Evolutionary conservation across 805 yeast species (phyloP).

Genomic region (Barnettozyma wickerhamii): DNA sequence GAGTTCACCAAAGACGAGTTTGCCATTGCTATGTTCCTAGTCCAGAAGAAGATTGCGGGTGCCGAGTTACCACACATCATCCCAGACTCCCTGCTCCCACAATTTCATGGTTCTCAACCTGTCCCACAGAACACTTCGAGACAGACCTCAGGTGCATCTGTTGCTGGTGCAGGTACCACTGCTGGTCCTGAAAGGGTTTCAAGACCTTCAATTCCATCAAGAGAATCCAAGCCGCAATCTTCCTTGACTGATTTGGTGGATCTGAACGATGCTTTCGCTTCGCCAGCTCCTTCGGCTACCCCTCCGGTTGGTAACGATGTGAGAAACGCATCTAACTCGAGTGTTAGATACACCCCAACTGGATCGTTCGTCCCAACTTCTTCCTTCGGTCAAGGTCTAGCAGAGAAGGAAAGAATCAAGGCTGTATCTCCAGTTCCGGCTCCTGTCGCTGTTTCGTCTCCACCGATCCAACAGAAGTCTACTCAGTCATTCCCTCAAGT

Average conservation of each 20-base stretch:
- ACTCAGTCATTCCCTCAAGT: slow-evolving; percentile 2
- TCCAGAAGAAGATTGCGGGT: slow-evolving; percentile 80
- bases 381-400: slow-evolving; percentile 74
- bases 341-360: slow-evolving; percentile 27
- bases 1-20: slow-evolving; percentile 77
- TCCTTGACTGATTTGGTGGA: slow-evolving; percentile 65
- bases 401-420: slow-evolving; percentile 26
- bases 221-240: slow-evolving; percentile 40
- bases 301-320: slow-evolving; percentile 5
- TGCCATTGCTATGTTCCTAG: slow-evolving; percentile 89
- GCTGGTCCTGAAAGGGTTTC: background rate
- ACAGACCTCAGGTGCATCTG: slow-evolving; percentile 13
- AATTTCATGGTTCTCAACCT: slow-evolving; percentile 16
- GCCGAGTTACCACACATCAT: slow-evolving; percentile 70
- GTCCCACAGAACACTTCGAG: slow-evolving; percentile 13
- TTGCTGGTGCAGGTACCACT: background rate
- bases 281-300: slow-evolving; percentile 31
- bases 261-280: slow-evolving; percentile 48
- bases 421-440: slow-evolving; percentile 20
- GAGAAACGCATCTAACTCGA: slow-evolving; percentile 23
- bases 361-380: slow-evolving; percentile 74
- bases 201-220: slow-evolving; percentile 31
- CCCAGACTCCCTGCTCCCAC: slow-evolving; percentile 55
- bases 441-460: slow-evolving; percentile 13
- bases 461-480: slow-evolving; percentile 4